Evolutionary conservation across 1,139 yeast genomes (phyloP).

Genomic region (Yamadazyma aaseri): DNA sequence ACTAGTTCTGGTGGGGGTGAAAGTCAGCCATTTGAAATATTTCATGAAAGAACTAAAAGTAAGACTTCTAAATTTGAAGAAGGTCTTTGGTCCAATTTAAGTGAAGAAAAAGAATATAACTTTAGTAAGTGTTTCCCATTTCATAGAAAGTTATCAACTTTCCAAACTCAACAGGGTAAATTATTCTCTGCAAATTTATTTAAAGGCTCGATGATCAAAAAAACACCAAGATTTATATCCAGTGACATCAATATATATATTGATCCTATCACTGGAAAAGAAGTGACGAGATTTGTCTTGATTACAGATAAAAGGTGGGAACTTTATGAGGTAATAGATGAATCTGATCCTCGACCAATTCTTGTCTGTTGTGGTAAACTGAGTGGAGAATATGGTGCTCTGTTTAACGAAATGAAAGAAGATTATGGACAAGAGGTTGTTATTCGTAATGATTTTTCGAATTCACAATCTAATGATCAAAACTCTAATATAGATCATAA

Average conservation of each 20-base stretch:
- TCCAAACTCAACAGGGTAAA: slow-evolving; percentile 59
- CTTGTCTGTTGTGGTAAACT: slow-evolving; percentile 67
- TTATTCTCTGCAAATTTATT: slow-evolving; percentile 37
- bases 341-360: slow-evolving; percentile 41
- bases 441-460: slow-evolving; percentile 34
- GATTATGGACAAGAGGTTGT: slow-evolving; percentile 27
- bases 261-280: slow-evolving; percentile 37
- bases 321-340: slow-evolving; percentile 48
- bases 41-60: slow-evolving; percentile 5
- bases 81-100: slow-evolving; percentile 23
- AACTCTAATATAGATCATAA: slow-evolving; percentile 22
- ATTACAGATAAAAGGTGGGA: slow-evolving; percentile 72
- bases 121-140: slow-evolving; percentile 83
- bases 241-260: slow-evolving; percentile 57
- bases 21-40: no score
- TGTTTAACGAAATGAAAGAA: slow-evolving; percentile 32
- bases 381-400: slow-evolving; percentile 64
- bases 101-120: slow-evolving; percentile 56
- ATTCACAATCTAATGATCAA: slow-evolving; percentile 17
- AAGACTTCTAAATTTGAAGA: slow-evolving; percentile 20
- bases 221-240: slow-evolving; percentile 47
- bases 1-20: no score
- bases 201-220: slow-evolving; percentile 39
- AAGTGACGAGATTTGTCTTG: slow-evolving; percentile 60
- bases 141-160: slow-evolving; percentile 65